Evolutionary conservation across 768 basidiomycete species (phyloP), one percentile per base, ranked within the genome.

Genomic region (Calocybe indica): DNA sequence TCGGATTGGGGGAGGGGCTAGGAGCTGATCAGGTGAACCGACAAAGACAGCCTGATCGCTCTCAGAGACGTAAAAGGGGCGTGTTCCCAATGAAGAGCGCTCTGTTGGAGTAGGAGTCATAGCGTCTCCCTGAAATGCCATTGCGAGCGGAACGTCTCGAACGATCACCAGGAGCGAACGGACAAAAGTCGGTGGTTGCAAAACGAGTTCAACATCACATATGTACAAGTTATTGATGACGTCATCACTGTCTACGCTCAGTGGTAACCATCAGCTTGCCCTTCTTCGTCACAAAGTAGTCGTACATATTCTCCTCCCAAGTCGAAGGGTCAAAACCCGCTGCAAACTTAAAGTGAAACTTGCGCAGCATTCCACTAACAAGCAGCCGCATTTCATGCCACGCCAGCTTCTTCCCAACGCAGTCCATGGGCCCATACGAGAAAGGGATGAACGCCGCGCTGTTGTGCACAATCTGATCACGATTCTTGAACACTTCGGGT

Each of bases 401-500:
- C 3, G 69, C 70, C 42, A 72, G 48, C 41, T 57, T 56, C 40
- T 58, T 70, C 13, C 78, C 78, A 9, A 67, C 71, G 54, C 80
- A 80, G 52, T 75, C 75, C 11, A 69, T 66, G 8, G 76, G 76
- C 0, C 79, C 78, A 37, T 62, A 58, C 30, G 68, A 69, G 50
- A 70, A 72, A 6, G 69, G 67, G 14, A 69, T 62, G 47, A 65
- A 70, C 2, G 68, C 65, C 6, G 49, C 47, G 7, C 49, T 50
- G 28, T 61, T 56, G 40, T 58, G 61, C 13, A 64, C 51, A 13
- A 61, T 34, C 14, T 40, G 28, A 30, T 48, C 30, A 28, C 31
- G 48, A 14, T 51, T 33, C 34, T 44, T 41, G 32, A 59, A 58
- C 31, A 59, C 46, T 30, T 42, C 35, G 14, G 60, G 60, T 29